Evolutionary conservation across 2,329 filamentous ascomycete genomes (phyloP).

Genomic region (Ophiosphaerella korrae): DNA sequence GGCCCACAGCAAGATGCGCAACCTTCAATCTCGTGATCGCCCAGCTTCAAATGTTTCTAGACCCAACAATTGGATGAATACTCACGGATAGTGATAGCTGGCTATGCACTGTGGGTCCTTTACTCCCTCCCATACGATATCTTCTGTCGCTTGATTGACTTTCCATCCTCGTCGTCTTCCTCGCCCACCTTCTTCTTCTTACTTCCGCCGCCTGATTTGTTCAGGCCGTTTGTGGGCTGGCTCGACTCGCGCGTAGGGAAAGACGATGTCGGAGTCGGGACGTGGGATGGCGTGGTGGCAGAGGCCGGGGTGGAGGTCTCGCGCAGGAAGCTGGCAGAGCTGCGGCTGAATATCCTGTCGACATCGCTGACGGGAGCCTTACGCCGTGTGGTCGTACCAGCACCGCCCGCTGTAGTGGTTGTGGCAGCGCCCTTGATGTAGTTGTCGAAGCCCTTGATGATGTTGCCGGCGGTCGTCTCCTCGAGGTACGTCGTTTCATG

Average conservation of each 20-base stretch:
- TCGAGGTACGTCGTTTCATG: slow-evolving; percentile 90
- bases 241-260: slow-evolving; percentile 54
- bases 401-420: slow-evolving; percentile 55
- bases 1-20: slow-evolving; percentile 33
- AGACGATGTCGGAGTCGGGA: slow-evolving; percentile 54
- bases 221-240: slow-evolving; percentile 48
- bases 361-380: slow-evolving; percentile 67
- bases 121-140: slow-evolving; percentile 57
- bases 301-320: slow-evolving; percentile 49
- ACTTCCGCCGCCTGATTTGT: slow-evolving; percentile 44
- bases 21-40: slow-evolving; percentile 15
- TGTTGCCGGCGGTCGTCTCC: slow-evolving; percentile 83
- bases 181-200: slow-evolving; percentile 53
- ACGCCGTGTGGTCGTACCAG: slow-evolving; percentile 60
- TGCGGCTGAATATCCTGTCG: slow-evolving; percentile 70
- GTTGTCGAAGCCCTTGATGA: slow-evolving; percentile 96
- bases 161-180: slow-evolving; percentile 54
- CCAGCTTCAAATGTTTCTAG: slow-evolving; percentile 6
- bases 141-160: slow-evolving; percentile 54
- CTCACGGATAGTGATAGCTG: slow-evolving; percentile 7
- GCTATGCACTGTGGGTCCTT: slow-evolving; percentile 12
- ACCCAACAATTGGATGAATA: slow-evolving; percentile 4
- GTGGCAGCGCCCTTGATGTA: slow-evolving; percentile 88
- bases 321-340: slow-evolving; percentile 47
- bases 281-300: slow-evolving; percentile 52